Base-by-base conservation (phyloP, 2,329 filamentous ascomycete genomes). In the Aspergillus pseudoviridinutans region DNA sequence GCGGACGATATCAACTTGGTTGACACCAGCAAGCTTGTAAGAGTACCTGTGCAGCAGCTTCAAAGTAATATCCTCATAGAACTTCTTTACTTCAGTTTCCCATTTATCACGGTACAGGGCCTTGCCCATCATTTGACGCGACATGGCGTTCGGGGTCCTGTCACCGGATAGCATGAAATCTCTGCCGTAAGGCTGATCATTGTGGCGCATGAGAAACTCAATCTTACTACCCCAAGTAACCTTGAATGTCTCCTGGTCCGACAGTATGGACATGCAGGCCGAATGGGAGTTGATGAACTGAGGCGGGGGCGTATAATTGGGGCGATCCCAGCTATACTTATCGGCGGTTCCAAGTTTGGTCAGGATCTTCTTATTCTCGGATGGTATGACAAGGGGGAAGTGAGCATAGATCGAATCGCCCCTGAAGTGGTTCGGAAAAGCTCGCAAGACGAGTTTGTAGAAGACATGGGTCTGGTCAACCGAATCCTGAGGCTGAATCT, bases 391-490 rank as follows among this genome's bases (percentile, higher is more conserved):
- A 59, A 82, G 64, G 1, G 80, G 79, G 60, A 78, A 81, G 63
- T 81, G 79, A 3, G 76, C 78, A 55, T 81, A 82, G 52, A 82
- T 72, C 0, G 78, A 81, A 58, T 79, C 74, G 0, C 75, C 75
- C 27, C 75, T 71, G 65, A 78, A 81, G 65, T 77, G 77, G 55
- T 80, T 76, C 3, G 80, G 80, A 56, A 82, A 74, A 2, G 79
- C 78, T 51, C 79, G 74, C 57, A 81, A 71, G 58, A 80, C 75
- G n/a, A 82, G 71, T 64, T 80, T 81, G 68, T 82, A 82, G 61
- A 82, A 76, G 53, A 80, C 75, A 50, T 79, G 78, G 44, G 80
- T 80, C 47, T 79, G 75, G 52, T 80, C 79, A 51, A 82, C 74
- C 1, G 71, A 67, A 4, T 71, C 64, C 57, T 80, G 75, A 32